Evolutionary conservation across 2,329 filamentous ascomycete species (phyloP).

Genomic region (Graphiopsis chlorocephala): DNA sequence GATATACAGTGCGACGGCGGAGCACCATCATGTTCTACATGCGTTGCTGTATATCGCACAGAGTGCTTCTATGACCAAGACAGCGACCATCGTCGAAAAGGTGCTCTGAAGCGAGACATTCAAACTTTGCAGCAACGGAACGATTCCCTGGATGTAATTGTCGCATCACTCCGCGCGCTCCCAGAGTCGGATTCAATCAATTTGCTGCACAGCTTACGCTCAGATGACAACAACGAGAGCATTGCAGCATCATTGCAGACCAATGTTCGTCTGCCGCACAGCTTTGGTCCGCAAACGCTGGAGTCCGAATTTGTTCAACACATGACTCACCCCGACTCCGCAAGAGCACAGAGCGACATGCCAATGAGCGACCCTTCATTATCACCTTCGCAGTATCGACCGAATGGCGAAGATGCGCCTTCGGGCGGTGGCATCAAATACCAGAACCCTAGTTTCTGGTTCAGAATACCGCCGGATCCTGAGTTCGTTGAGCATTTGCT

Average conservation of each 20-base stretch:
- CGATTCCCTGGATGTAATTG: slow-evolving; percentile 40
- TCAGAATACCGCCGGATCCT: slow-evolving; percentile 32
- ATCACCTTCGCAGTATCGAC: slow-evolving; percentile 2
- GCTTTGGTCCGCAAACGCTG: slow-evolving; percentile 31
- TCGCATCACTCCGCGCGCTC: slow-evolving; percentile 43
- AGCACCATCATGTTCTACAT: slow-evolving; percentile 50
- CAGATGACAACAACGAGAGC: slow-evolving; percentile 39
- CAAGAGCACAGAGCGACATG: slow-evolving; percentile 6
- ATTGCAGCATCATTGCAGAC: slow-evolving; percentile 42
- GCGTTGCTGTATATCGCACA: slow-evolving; percentile 50
- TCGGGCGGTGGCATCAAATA: slow-evolving; percentile 3
- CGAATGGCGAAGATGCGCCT: not conserved
- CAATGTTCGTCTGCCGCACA: slow-evolving; percentile 37
- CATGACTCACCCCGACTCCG: slow-evolving; percentile 18
- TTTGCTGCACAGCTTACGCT: slow-evolving; percentile 44
- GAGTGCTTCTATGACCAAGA: slow-evolving; percentile 51
- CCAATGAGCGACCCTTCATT: slow-evolving; percentile 1
- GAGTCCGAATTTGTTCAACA: slow-evolving; percentile 34
- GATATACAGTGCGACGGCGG: slow-evolving; percentile 48
- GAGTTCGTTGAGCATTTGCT: slow-evolving; percentile 37
- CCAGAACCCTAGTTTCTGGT: slow-evolving; percentile 26
- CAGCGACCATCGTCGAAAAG: slow-evolving; percentile 47
- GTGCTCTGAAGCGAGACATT: slow-evolving; percentile 41
- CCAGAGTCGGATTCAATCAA: slow-evolving; percentile 46
- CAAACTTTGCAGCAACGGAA: slow-evolving; percentile 37